Evolutionary conservation across 805 yeast species (phyloP), one percentile per base, ranked within the genome.

Genomic region (Wickerhamiella qilinensis): DNA sequence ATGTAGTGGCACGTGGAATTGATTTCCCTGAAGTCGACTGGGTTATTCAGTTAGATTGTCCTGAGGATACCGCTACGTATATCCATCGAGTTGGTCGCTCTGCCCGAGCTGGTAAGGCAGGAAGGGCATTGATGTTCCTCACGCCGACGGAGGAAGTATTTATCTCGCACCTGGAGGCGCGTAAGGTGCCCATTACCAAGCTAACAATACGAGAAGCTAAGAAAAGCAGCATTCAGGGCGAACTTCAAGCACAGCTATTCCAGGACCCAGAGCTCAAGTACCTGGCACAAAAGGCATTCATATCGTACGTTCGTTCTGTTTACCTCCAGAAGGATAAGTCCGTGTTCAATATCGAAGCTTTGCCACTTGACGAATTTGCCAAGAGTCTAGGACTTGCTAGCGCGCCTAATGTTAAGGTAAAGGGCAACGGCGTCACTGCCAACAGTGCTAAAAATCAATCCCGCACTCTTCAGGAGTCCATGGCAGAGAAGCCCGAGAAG

Each of bases 21-120:
- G 95, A 84, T 56, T 83, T 85, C 58, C 94, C 95, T 0, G 81
- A 86, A 4, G 81, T 84, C 36, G 93, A 85, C 53, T 84, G 95
- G 95, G 94, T 84, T n/a, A 65, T 84, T 7, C 95, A 84, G 56
- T 68, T 83, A 1, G 95, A 84, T 54, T 81, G 93, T 50, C 94
- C 95, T 0, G 95, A 84, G 54, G 93, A 82, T 56, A 69, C 74
- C 2, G 83, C 85, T 22, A 85, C 95, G 0, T 84, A 85, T 57
- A 81, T 84, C 38, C 95, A 84, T 50, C 66, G 95, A 52, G 95
- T 81, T 8, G 95, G 95, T 2, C 71, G 95, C 55, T 74, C 79
- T 39, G 95, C 94, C 2, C 67, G 95, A 43, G 82, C 80, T 49
- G 94, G 93, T 24, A 74, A 84, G 49, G 65, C 65, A 30, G 96